A percentile compares a stretch with the other conserved stretches of the same genome.
These are phyloP conservation scores for Petunia axillaris DNA, from an alignment of 257 asterid species.

Conservation along the genomic window DNA sequence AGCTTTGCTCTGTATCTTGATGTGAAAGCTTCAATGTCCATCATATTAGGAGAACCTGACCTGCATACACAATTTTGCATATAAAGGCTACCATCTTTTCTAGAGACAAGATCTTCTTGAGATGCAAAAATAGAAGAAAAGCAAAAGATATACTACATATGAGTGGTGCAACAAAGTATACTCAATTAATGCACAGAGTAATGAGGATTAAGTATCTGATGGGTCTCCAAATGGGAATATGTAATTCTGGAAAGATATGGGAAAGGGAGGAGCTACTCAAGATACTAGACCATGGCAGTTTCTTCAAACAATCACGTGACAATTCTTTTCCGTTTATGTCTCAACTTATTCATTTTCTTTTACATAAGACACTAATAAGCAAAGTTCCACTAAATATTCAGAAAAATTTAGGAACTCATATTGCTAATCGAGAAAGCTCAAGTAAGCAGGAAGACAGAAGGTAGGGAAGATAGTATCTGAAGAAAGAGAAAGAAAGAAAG, in stretches of 20 bases:
- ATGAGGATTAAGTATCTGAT: neutral
- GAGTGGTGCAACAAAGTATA: neutral
- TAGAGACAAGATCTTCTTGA: neutral
- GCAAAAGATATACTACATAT: neutral
- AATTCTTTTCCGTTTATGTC: neutral
- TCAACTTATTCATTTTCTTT: neutral
- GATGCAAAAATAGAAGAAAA: neutral
- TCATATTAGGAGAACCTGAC: constrained; percentile 87
- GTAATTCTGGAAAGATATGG: neutral
- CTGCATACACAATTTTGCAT: constrained; percentile 41
- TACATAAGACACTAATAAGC: neutral
- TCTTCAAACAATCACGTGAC: neutral
- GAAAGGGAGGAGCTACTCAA: neutral
- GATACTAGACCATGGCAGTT: neutral
- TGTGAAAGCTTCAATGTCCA: constrained; percentile 81
- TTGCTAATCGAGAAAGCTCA: no score
- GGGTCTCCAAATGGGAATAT: neutral
- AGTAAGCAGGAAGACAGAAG: no score
- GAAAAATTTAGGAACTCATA: no score
- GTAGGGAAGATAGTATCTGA: no score
- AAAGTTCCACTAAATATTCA: no score
- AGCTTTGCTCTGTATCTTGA: constrained; percentile 58
- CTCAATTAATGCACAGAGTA: neutral
- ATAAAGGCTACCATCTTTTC: neutral
- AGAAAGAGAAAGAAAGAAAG: no score